Evolutionary conservation across 2,329 filamentous ascomycete species (phyloP), one percentile per base, ranked within the genome.

Genomic region (Trichoderma sp.): DNA sequence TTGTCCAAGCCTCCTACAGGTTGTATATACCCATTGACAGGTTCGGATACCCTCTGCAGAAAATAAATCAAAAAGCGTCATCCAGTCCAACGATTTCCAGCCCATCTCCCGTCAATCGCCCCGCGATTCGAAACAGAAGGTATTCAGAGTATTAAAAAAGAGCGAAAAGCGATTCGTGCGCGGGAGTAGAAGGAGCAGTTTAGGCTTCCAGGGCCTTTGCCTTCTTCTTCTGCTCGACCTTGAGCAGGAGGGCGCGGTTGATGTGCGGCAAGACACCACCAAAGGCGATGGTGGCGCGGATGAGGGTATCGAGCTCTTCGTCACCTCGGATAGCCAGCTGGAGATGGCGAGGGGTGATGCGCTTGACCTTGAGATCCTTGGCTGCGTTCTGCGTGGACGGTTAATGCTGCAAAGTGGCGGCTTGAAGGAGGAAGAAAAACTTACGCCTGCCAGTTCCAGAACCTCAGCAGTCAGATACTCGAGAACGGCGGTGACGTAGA

Each of bases 311-410:
- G 75, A 99, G 87, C 83, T 99, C 96, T 84, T 99, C 96, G 81
- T 99, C 96, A 78, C 96, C 96, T 77, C 96, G 94, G 79, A 99
- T 99, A 76, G 96, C 96, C 72, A 99, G 92, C 83, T 99, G 96
- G 73, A 99, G 85, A 82, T 99, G 96, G 81, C 96, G 94, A 68
- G 96, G 96, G 14, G 95, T 98, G 83, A 99, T 99, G 83, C 96
- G 96, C 90, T 98, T 99, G 84, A 98, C 96, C 84, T 98, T 99
- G 79, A 98, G 91, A 82, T 99, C 96, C 87, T 98, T 98, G 82
- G 96, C 96, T 66, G 96, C 96, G 81, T 99, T 99, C 88, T 91
- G 76, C 52, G 43, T 21, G 18, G 60, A 46, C 37, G 21, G 39
- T 66, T 51, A 66, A 43, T n/a, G 73, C 77, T 54, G 76, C 69